These are phyloP conservation scores for Barnettozyma salicaria DNA, from an alignment of 805 yeast species.

Conservation along the genomic window DNA sequence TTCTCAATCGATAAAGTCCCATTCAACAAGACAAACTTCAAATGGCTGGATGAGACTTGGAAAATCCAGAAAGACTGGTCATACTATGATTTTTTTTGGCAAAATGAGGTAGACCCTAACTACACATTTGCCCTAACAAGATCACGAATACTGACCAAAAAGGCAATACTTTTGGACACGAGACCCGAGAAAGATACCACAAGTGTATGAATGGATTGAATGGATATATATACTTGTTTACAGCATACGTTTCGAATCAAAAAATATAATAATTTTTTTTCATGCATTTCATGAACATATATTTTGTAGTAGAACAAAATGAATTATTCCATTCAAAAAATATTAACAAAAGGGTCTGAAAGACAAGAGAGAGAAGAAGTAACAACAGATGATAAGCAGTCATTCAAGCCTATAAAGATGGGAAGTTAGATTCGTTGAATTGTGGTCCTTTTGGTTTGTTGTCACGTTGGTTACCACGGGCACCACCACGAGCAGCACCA, in stretches of 20 bases:
- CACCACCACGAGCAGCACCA: slow-evolving; percentile 21
- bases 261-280: neutral
- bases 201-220: too few species aligned
- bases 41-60: slow-evolving; percentile 54
- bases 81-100: slow-evolving; percentile 50
- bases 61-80: slow-evolving; percentile 44
- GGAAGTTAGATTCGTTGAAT: slow-evolving; percentile 14
- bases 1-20: slow-evolving; percentile 43
- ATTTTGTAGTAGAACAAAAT: slow-evolving; percentile 2
- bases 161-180: slow-evolving; percentile 31
- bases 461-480: slow-evolving; percentile 10
- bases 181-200: too few species aligned
- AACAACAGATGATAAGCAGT: neutral
- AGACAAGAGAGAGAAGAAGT: slow-evolving; percentile 2
- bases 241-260: too few species aligned
- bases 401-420: slow-evolving; percentile 9
- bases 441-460: slow-evolving; percentile 8
- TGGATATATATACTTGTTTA: too few species aligned
- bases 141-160: slow-evolving; percentile 44
- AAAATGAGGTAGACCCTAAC: slow-evolving; percentile 33
- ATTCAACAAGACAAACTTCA: slow-evolving; percentile 41
- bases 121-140: slow-evolving; percentile 47
- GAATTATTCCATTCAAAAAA: neutral
- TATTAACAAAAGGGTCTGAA: neutral
- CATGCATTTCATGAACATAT: slow-evolving; percentile 9